Conservation (phyloP, 129 eudicot genomes). For the Chrysanthemum seticuspe region DNA sequence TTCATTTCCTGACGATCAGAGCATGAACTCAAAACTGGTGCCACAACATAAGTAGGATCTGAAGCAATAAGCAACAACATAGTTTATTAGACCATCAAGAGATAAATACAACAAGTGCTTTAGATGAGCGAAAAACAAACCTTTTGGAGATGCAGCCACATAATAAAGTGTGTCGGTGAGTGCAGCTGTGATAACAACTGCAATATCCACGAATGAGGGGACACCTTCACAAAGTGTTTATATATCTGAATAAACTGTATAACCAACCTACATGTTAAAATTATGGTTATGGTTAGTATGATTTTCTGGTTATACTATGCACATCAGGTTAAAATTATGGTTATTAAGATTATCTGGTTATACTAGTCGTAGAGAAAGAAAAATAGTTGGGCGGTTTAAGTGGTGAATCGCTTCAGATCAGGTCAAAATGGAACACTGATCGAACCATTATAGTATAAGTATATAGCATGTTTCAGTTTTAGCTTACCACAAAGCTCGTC, state of each 20-base stretch:
- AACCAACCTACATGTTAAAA: too few relatives aligned
- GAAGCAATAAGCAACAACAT: slow-evolving; percentile 22
- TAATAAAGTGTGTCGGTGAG: slow-evolving; percentile 89
- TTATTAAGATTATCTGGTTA: background rate
- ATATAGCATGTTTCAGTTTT: too few relatives aligned
- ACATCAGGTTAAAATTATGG: background rate
- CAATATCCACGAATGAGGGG: slow-evolving; percentile 28
- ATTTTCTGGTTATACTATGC: too few relatives aligned
- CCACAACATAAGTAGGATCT: slow-evolving; percentile 95
- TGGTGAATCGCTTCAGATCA: too few relatives aligned
- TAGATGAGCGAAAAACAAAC: slow-evolving; percentile 3
- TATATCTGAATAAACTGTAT: too few relatives aligned
- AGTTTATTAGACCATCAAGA: background rate
- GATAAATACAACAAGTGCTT: background rate
- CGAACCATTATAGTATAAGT: too few relatives aligned
- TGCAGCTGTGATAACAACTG: slow-evolving; percentile 92
- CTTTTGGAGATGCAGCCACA: slow-evolving; percentile 96
- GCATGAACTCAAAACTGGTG: slow-evolving; percentile 73
- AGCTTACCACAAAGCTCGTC: too few relatives aligned
- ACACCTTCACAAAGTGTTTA: too few relatives aligned
- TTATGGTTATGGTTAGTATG: too few relatives aligned
- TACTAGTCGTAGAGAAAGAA: background rate
- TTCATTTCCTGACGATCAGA: slow-evolving; percentile 79
- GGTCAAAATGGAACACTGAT: too few relatives aligned
- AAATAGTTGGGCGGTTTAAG: too few relatives aligned